Evolutionary conservation across 2,329 filamentous ascomycete genomes (phyloP), one percentile per base, ranked within the genome.

Genomic region (Fusarium goolgardi): DNA sequence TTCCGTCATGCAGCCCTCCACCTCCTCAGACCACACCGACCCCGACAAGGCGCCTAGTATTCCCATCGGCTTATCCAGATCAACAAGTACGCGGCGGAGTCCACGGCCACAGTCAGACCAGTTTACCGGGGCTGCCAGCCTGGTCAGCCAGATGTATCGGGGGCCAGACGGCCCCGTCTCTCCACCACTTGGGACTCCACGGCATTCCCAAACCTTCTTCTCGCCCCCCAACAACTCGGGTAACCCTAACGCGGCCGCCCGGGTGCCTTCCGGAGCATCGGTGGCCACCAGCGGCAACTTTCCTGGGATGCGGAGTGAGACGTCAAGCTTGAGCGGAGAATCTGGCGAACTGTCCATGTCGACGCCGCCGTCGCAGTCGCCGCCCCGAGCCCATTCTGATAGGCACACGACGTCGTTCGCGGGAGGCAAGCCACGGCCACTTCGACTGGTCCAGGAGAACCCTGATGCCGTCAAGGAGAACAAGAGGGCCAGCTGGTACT

Each of bases 101-200:
- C 76, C 77, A 52, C 82, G 88, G 39, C 88, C 88, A 56, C 86
- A 87, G 80, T 89, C 87, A 72, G 88, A 90, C 72, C 88, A 90
- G 77, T 87, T 82, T 74, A 85, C 85, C 1, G 81, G 81, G 44
- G 89, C 89, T 20, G 91, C 92, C 10, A 88, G 86, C 62, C 87
- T 97, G 31, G 90, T 97, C 49, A 93, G 92, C 73, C 94, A 94
- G 78, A 97, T 97, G 91, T 96, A 96, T 81, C 90, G 90, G 74
- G 91, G 91, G 16, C 86, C 89, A 12, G 86, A 91, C 23, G 85
- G 87, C 6, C 85, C 88, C 11, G 83, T 86, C 43, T 91, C 89
- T 23, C 84, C 88, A 44, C 81, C 85, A 5, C 80, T 89, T 27
- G 82, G 82, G 70, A 83, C 88, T 78, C 81, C 88, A 72, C 81